Percentiles rank a stretch among this genome's conserved stretches.
These are phyloP conservation scores for Psilocybe tampanensis DNA, from an alignment of 768 basidiomycete genomes.

Conservation along the genomic window DNA sequence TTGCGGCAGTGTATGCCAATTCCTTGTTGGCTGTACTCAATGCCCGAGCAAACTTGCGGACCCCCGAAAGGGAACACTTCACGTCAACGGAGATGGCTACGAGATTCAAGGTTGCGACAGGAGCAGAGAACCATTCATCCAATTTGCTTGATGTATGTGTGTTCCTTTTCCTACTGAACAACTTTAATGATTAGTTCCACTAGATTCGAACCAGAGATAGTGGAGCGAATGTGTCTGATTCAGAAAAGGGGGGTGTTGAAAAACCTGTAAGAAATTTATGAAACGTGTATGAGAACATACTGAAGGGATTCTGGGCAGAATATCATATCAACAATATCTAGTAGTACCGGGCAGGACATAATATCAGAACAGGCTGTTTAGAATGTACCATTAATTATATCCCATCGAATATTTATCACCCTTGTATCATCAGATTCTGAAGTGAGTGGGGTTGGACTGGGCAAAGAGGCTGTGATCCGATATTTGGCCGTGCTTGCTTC, in stretches of 20 bases:
- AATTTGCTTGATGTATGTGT: constrained; percentile 21
- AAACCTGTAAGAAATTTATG: not conserved
- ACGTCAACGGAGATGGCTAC: constrained; percentile 33
- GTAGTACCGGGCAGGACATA: not conserved
- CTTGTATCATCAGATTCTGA: no score
- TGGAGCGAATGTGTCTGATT: not conserved
- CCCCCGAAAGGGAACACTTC: constrained; percentile 17
- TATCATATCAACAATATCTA: not conserved
- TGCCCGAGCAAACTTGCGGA: constrained; percentile 37
- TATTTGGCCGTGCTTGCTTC: not conserved
- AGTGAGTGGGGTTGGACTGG: no score
- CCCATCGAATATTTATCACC: no score
- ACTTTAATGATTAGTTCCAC: not conserved
- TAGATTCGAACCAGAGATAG: constrained; percentile 21
- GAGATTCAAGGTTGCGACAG: constrained; percentile 33
- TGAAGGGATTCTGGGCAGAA: not conserved
- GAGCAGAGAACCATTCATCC: constrained; percentile 23
- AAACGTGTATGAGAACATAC: not conserved
- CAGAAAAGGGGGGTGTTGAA: not conserved
- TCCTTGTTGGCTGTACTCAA: constrained; percentile 49
- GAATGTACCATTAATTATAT: not conserved
- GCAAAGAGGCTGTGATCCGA: not conserved
- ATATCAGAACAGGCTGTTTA: not conserved
- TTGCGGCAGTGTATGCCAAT: constrained; percentile 44
- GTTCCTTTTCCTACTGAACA: not conserved